phyloP scores from a whole-genome alignment of 164 flowering plant species.

The Brasenia schreberi region DNA sequence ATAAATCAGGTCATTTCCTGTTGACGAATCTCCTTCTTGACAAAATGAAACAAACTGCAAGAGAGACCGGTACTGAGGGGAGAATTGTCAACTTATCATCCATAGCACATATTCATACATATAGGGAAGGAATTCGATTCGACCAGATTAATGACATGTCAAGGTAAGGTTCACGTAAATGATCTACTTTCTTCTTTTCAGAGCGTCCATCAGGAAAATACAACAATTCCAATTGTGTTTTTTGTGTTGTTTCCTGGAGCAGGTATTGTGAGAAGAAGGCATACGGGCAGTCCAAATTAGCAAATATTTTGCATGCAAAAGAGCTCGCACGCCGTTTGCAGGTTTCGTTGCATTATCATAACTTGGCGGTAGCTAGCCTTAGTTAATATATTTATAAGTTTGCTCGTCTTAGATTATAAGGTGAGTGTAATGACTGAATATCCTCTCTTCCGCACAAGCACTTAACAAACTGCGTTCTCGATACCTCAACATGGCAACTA shows the following conservation, averaged over 20 bases:
- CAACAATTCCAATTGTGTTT: neutral
- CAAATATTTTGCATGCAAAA: conserved; percentile 78
- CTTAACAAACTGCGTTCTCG: too few species aligned
- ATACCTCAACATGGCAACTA: too few species aligned
- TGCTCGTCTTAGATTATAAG: too few species aligned
- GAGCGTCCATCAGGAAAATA: neutral
- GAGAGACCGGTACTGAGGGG: conserved; percentile 54
- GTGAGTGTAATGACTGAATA: too few species aligned
- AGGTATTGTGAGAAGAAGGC: conserved; percentile 85
- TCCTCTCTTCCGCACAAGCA: too few species aligned
- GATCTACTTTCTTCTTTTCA: neutral
- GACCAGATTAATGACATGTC: conserved; percentile 40
- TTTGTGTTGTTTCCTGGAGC: conserved; percentile 5
- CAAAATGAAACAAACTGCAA: conserved; percentile 79
- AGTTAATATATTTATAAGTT: too few species aligned
- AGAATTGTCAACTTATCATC: conserved; percentile 87
- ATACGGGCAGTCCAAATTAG: conserved; percentile 92
- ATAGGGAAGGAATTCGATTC: conserved; percentile 53
- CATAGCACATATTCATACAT: conserved; percentile 60
- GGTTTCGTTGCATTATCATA: conserved; percentile 18
- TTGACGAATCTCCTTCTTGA: conserved; percentile 88
- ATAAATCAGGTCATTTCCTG: conserved; percentile 74
- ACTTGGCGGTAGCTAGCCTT: neutral
- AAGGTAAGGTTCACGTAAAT: conserved; percentile 22
- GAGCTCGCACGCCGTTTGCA: conserved; percentile 75